Evolutionary conservation across 2,329 filamentous ascomycete species (phyloP).

Genomic region (Exophiala spinifera): DNA sequence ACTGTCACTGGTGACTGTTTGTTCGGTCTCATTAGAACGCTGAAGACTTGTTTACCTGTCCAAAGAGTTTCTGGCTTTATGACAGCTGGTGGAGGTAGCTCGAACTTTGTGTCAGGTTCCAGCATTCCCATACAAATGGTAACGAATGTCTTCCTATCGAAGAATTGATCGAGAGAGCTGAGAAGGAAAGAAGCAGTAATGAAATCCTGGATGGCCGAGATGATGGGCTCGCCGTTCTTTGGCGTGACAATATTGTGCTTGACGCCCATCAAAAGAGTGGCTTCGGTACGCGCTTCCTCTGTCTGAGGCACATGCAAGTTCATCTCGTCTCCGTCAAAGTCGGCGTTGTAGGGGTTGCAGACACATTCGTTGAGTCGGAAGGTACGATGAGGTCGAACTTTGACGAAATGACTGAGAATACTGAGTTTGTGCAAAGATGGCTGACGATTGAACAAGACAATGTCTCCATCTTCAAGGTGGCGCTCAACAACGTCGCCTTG

Average conservation of each 20-base stretch:
- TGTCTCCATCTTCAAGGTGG: slow-evolving; percentile 90
- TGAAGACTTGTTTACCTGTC: slow-evolving; percentile 98
- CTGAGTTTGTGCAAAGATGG: slow-evolving; percentile 97
- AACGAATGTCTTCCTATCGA: slow-evolving; percentile 80
- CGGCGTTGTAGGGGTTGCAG: slow-evolving; percentile 95
- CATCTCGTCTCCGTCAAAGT: slow-evolving; percentile 99
- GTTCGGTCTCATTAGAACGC: slow-evolving; percentile 85
- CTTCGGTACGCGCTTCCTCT: slow-evolving; percentile 91
- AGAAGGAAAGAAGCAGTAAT: slow-evolving; percentile 92
- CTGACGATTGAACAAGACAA: slow-evolving; percentile 96
- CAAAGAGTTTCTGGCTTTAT: slow-evolving; percentile 82
- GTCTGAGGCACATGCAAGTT: slow-evolving; percentile 97
- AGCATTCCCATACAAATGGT: slow-evolving; percentile 95
- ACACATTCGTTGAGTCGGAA: slow-evolving; percentile 98
- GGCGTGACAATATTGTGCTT: slow-evolving; percentile 94
- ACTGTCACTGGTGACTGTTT: slow-evolving; percentile 76
- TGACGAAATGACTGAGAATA: slow-evolving; percentile 94
- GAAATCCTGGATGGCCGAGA: slow-evolving; percentile 98
- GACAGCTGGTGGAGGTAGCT: slow-evolving; percentile 82
- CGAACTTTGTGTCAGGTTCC: slow-evolving; percentile 70
- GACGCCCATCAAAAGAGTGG: slow-evolving; percentile 94
- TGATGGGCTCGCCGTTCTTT: slow-evolving; percentile 96
- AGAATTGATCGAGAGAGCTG: slow-evolving; percentile 90
- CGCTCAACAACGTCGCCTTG: slow-evolving; percentile 89
- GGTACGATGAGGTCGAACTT: slow-evolving; percentile 90